phyloP scores from a whole-genome alignment of 257 asterid genomes.

The Primulina huaijiensis region DNA sequence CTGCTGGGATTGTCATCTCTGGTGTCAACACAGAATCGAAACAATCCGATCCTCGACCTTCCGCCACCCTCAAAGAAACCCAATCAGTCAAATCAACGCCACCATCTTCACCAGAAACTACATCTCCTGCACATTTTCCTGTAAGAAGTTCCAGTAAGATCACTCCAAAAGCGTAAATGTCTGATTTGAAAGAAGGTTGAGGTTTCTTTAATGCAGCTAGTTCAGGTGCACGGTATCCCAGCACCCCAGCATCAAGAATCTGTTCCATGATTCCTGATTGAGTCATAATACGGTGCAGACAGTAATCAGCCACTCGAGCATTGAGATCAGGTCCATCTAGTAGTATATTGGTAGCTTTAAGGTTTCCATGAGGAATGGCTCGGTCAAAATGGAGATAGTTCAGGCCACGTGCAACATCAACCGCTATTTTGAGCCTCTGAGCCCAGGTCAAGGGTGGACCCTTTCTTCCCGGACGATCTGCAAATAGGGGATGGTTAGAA shows the following conservation, averaged over 20 bases:
- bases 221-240: conserved; percentile 97
- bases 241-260: conserved; percentile 87
- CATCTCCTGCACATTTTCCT: conserved; percentile 96
- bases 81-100: conserved; percentile 89
- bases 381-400: conserved; percentile 99
- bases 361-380: conserved; percentile 92
- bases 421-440: conserved; percentile 86
- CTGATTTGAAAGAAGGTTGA: conserved; percentile 85
- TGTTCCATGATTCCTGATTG: conserved; percentile 89
- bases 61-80: conserved; percentile 88
- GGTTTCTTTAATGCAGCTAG: conserved; percentile 84
- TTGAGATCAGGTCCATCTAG: conserved; percentile 84
- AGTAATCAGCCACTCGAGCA: conserved; percentile 86
- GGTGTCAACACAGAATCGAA: conserved; percentile 56
- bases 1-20: conserved; percentile 56
- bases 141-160: conserved; percentile 77
- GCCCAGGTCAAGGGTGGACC: conserved; percentile 81
- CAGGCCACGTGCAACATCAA: conserved; percentile 97
- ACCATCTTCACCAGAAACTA: conserved; percentile 80
- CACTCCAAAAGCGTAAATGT: conserved; percentile 89
- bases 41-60: conserved; percentile 72
- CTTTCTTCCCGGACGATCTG: conserved; percentile 95
- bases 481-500: conserved; percentile 11
- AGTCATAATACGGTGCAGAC: conserved; percentile 96
- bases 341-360: conserved; percentile 78